Conservation (phyloP, 2,329 filamentous ascomycete species). For the Chrysoporthe puriensis region DNA sequence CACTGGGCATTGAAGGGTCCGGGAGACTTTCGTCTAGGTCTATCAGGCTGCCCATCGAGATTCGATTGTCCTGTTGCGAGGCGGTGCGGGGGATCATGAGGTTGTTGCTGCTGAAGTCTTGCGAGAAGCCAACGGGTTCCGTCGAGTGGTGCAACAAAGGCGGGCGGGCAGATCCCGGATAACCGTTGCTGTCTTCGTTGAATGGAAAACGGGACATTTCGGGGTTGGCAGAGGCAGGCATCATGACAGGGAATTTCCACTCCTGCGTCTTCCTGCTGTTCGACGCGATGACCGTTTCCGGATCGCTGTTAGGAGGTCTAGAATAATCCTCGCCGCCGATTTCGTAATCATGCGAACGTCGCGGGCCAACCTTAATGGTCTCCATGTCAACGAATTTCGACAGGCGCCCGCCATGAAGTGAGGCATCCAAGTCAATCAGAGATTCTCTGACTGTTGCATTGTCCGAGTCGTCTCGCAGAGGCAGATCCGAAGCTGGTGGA, state of each 20-base stretch:
- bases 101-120: conserved; percentile 39
- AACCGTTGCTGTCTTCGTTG: conserved; percentile 36
- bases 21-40: conserved; percentile 43
- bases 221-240: conserved; percentile 52
- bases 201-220: conserved; percentile 51
- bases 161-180: conserved; percentile 39
- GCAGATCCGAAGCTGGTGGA: conserved; percentile 57
- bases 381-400: conserved; percentile 65
- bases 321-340: conserved; percentile 49
- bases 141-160: conserved; percentile 51
- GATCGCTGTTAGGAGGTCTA: conserved; percentile 60
- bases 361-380: conserved; percentile 58
- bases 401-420: conserved; percentile 58
- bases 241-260: conserved; percentile 58
- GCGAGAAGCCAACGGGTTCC: conserved; percentile 43
- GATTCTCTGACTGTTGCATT: conserved; percentile 61
- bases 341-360: conserved; percentile 54
- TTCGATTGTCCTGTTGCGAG: conserved; percentile 38
- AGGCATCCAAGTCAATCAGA: conserved; percentile 67
- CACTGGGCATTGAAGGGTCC: conserved; percentile 48
- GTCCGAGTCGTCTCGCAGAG: conserved; percentile 59
- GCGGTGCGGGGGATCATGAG: conserved; percentile 34
- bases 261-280: conserved; percentile 47
- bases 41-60: conserved; percentile 42
- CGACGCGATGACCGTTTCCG: conserved; percentile 51